Percentiles rank a stretch among this genome's conserved stretches.
These are phyloP conservation scores for Hypericum androsaemum DNA, from an alignment of 345 rosid genomes.

Conservation along the genomic window DNA sequence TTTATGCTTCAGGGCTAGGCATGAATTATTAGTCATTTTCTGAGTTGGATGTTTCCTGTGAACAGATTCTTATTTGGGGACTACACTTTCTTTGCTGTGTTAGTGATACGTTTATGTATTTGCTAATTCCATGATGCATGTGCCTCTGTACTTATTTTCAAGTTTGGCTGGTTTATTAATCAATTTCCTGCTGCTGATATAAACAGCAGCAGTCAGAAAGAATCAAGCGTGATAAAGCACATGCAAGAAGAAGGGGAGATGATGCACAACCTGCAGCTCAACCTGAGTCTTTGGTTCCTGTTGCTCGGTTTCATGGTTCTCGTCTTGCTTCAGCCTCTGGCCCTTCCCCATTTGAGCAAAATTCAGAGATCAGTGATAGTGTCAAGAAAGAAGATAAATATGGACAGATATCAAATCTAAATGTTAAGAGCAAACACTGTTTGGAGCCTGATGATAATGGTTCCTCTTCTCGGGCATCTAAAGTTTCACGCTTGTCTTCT, in stretches of 20 bases:
- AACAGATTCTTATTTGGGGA: no score
- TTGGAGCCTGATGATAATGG: slow-evolving; percentile 24
- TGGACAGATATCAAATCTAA: no score
- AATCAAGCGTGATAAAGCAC: slow-evolving; percentile 52
- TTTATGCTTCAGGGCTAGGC: no score
- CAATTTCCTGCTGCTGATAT: no score
- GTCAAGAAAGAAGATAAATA: no score
- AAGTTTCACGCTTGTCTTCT: slow-evolving; percentile 43
- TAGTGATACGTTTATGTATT: no score
- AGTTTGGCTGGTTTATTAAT: no score
- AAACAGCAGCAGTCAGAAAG: slow-evolving; percentile 72
- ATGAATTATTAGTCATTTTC: no score
- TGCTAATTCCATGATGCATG: no score
- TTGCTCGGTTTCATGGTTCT: slow-evolving; percentile 62
- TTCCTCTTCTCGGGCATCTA: slow-evolving; percentile 25
- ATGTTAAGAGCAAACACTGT: neutral
- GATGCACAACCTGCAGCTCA: slow-evolving; percentile 44
- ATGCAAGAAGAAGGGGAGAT: slow-evolving; percentile 49
- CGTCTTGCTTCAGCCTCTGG: slow-evolving; percentile 82
- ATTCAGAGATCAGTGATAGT: slow-evolving; percentile 8
- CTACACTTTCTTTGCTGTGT: no score
- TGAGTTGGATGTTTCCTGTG: no score
- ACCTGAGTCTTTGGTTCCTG: slow-evolving; percentile 64
- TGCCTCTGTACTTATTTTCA: no score
- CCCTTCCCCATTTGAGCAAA: slow-evolving; percentile 63